Percentiles rank a stretch among this genome's conserved stretches.
Evolutionary conservation across 257 asterid genomes (phyloP).

Genomic region (Solanum stenotomum): DNA sequence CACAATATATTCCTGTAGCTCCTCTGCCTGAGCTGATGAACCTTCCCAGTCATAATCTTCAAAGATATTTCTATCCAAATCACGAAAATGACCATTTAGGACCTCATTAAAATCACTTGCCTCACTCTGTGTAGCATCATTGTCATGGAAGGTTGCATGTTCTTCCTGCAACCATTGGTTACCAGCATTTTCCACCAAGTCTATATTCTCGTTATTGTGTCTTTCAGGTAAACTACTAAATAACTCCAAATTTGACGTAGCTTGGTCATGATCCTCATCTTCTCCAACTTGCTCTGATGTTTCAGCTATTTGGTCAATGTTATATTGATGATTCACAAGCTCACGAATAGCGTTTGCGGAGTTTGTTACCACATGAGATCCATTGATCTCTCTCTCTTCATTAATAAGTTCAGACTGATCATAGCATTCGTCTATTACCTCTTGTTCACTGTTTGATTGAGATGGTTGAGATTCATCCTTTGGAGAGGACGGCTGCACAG

Average conservation of each 20-base stretch:
- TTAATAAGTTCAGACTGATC: slow-evolving; percentile 22
- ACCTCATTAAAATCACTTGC: slow-evolving; percentile 13
- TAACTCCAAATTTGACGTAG: slow-evolving; percentile 10
- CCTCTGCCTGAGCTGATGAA: slow-evolving; percentile 28
- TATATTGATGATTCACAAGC: slow-evolving; percentile 7
- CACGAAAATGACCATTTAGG: slow-evolving; percentile 5
- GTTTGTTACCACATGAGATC: slow-evolving; percentile 1
- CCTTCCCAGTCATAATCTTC: slow-evolving; percentile 35
- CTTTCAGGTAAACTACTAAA: slow-evolving; percentile 10
- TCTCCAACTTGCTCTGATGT: slow-evolving; percentile 18
- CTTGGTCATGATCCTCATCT: slow-evolving; percentile 17
- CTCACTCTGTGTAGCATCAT: slow-evolving; percentile 16
- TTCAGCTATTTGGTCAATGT: slow-evolving; percentile 1
- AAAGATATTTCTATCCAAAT: slow-evolving; percentile 13
- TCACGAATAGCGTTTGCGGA: slow-evolving; percentile 10
- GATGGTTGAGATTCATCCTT: neutral
- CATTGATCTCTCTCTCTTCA: slow-evolving; percentile 23
- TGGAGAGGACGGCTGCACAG: slow-evolving; percentile 21
- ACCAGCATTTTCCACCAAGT: neutral
- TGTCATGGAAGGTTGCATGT: slow-evolving; percentile 21
- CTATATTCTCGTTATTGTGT: slow-evolving; percentile 8
- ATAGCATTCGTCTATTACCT: slow-evolving; percentile 10
- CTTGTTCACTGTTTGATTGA: slow-evolving; percentile 12
- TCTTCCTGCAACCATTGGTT: slow-evolving; percentile 17
- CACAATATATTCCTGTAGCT: slow-evolving; percentile 10